Conservation (phyloP, 768 basidiomycete species). For the Naganishia randhawae region DNA sequence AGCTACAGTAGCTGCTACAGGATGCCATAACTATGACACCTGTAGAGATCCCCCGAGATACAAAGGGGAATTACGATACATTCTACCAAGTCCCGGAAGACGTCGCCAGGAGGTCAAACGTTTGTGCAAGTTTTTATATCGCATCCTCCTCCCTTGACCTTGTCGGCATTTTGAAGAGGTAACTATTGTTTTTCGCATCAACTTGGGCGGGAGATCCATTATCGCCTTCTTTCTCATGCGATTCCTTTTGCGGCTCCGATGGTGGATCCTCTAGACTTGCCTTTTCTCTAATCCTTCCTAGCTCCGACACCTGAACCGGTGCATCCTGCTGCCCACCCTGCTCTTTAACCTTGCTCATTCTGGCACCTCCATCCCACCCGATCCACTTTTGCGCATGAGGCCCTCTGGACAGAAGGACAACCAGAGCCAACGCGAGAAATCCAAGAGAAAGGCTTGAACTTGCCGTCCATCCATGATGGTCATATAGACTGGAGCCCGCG, state of each 20-base stretch:
- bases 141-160: no score
- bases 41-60: no score
- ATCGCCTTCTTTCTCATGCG: background rate
- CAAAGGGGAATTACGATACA: no score
- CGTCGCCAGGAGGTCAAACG: no score
- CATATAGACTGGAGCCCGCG: slow-evolving; percentile 68
- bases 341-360: slow-evolving; percentile 38
- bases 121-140: no score
- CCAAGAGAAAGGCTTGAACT: slow-evolving; percentile 63
- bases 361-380: slow-evolving; percentile 52
- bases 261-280: background rate
- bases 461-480: slow-evolving; percentile 66
- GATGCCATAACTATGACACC: no score
- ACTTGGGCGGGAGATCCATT: background rate
- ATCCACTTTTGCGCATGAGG: slow-evolving; percentile 59
- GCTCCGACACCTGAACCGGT: background rate
- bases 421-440: slow-evolving; percentile 59
- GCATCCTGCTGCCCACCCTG: background rate
- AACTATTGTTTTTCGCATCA: background rate
- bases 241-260: background rate
- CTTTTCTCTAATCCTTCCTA: background rate
- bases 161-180: no score
- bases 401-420: slow-evolving; percentile 63
- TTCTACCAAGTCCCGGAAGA: no score
- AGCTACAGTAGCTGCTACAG: no score